A percentile compares a stretch with the other conserved stretches of the same genome.
Conservation (phyloP, 306 rosid genomes). For the Abrus pulchellus region DNA sequence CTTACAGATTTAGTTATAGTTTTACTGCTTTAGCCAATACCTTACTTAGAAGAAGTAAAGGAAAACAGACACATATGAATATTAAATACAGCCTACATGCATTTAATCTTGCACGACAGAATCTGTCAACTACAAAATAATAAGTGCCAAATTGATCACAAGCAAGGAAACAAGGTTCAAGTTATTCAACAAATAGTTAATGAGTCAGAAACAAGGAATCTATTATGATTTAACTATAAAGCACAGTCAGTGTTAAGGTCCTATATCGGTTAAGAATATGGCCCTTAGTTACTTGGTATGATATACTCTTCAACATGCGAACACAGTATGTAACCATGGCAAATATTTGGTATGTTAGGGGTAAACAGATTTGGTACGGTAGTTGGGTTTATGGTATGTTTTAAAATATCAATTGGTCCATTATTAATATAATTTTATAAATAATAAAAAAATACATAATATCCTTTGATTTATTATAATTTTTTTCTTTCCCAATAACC, state of each 20-base stretch:
- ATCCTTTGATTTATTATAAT: neutral
- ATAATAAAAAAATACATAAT: neutral
- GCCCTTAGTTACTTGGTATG: neutral
- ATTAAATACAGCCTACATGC: neutral
- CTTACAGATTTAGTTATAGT: neutral
- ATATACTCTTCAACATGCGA: neutral
- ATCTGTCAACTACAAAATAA: neutral
- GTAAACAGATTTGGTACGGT: neutral
- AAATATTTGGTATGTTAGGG: neutral
- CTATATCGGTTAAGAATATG: neutral
- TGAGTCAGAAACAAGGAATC: neutral
- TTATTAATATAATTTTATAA: neutral
- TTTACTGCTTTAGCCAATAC: too few relatives aligned
- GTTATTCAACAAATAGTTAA: slow-evolving; percentile 1
- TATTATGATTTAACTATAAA: neutral
- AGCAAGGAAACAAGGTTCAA: slow-evolving; percentile 16
- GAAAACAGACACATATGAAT: too few relatives aligned
- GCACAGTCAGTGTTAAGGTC: neutral
- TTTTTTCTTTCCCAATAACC: neutral
- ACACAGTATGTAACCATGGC: neutral
- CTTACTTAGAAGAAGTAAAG: too few relatives aligned
- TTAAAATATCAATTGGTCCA: neutral
- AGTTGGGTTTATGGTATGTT: neutral
- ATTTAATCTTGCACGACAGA: slow-evolving; percentile 18
- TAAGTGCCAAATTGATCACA: slow-evolving; percentile 8